Percentiles rank a stretch among this genome's conserved stretches.
Evolutionary conservation across 2,329 filamentous ascomycete species (phyloP).

Genomic region (Nakataea oryzae): DNA sequence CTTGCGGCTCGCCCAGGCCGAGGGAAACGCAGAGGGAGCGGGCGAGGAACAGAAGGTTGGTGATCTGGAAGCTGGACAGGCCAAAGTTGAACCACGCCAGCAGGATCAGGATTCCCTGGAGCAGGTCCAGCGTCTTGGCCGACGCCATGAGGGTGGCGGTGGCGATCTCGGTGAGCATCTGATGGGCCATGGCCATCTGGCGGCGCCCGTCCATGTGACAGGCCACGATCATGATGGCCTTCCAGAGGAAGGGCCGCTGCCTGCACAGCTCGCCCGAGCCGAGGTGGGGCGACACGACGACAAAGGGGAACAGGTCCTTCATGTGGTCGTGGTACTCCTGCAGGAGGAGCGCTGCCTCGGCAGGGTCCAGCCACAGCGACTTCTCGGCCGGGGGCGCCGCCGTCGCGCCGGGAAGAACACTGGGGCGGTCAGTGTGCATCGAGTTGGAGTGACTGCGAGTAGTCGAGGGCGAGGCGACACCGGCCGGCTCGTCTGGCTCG

Average conservation of each 20-base stretch:
- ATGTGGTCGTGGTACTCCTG: constrained; percentile 21
- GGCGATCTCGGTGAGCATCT: constrained; percentile 31
- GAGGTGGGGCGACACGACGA: constrained; percentile 26
- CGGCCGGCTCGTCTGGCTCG: neutral
- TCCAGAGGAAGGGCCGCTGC: constrained; percentile 35
- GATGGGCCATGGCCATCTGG: constrained; percentile 31
- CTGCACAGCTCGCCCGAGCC: constrained; percentile 23
- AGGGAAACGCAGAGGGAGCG: constrained; percentile 33
- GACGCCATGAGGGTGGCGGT: constrained; percentile 28
- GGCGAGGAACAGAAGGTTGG: constrained; percentile 36
- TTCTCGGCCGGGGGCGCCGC: neutral
- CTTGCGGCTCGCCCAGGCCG: constrained; percentile 21
- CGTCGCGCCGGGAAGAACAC: neutral
- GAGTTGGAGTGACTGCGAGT: neutral
- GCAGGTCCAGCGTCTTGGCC: constrained; percentile 32
- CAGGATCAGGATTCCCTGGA: constrained; percentile 34
- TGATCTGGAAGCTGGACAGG: constrained; percentile 37
- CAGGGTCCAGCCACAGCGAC: constrained; percentile 26
- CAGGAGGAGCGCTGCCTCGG: constrained; percentile 30
- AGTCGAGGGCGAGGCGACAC: neutral
- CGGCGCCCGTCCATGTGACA: constrained; percentile 30
- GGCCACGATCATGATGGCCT: constrained; percentile 34
- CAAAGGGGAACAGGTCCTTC: constrained; percentile 32
- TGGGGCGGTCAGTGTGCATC: neutral
- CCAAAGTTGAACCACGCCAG: constrained; percentile 38